These are phyloP conservation scores for Pyrus pyrifolia DNA, from an alignment of 306 rosid species.

Conservation along the genomic window DNA sequence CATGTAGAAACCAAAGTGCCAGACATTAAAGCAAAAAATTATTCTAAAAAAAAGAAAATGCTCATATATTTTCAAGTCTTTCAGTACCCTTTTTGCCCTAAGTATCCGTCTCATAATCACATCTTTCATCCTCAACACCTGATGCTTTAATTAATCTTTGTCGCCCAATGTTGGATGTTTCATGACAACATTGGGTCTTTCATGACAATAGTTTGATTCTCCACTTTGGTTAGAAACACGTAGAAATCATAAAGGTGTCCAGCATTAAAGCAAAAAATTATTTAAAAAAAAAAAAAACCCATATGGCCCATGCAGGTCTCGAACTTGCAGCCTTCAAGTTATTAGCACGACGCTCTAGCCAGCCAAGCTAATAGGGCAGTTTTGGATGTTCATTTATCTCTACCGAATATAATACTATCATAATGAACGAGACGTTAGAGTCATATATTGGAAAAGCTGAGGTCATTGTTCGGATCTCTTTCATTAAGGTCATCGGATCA, in stretches of 20 bases:
- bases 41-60: neutral
- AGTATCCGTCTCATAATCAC: rapidly evolving
- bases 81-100: rapidly evolving
- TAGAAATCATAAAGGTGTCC: neutral
- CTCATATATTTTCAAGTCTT: too few relatives aligned
- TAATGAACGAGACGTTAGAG: too few relatives aligned
- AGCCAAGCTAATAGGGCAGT: slow-evolving; percentile 5
- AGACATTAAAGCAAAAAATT: neutral
- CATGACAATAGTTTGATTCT: too few relatives aligned
- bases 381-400: neutral
- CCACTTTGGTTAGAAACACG: too few relatives aligned
- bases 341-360: slow-evolving; percentile 15
- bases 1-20: too few relatives aligned
- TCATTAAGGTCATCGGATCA: too few relatives aligned
- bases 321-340: slow-evolving; percentile 14
- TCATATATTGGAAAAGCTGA: too few relatives aligned
- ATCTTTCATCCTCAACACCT: neutral
- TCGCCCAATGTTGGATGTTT: slow-evolving; percentile 59
- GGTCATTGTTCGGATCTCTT: neutral
- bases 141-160: slow-evolving; percentile 20
- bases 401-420: too few relatives aligned
- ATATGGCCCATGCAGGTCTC: slow-evolving; percentile 16
- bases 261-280: neutral
- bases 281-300: rapidly evolving
- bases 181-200: neutral